These are phyloP conservation scores for Alternaria ethzedia DNA, from an alignment of 2,329 filamentous ascomycete species.

Conservation along the genomic window DNA sequence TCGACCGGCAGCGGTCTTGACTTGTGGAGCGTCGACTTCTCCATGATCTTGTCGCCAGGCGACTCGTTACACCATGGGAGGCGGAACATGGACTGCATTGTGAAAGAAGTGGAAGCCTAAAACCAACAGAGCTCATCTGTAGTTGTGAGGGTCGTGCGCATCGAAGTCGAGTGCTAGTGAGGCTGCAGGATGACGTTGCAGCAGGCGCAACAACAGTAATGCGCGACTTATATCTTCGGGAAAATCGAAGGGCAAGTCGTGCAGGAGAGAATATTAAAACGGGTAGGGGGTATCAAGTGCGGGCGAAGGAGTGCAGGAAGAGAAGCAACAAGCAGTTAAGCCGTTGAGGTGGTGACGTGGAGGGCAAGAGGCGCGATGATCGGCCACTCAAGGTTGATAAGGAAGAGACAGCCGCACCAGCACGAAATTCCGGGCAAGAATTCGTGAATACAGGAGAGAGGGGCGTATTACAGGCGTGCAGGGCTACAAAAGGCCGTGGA, in stretches of 20 bases:
- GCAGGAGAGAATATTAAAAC: slow-evolving; percentile 38
- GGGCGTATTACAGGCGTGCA: slow-evolving; percentile 31
- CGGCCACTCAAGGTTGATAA: slow-evolving; percentile 30
- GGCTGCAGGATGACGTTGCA: slow-evolving; percentile 42
- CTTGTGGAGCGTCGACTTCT: slow-evolving; percentile 51
- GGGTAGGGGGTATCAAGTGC: slow-evolving; percentile 37
- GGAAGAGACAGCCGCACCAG: slow-evolving; percentile 22
- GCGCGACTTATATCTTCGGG: slow-evolving; percentile 1
- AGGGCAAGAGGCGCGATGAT: slow-evolving; percentile 41
- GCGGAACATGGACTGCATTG: slow-evolving; percentile 60
- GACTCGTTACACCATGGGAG: slow-evolving; percentile 56
- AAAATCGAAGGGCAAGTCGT: slow-evolving; percentile 14
- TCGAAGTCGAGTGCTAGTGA: slow-evolving; percentile 33
- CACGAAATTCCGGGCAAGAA: slow-evolving; percentile 29
- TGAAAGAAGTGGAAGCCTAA: slow-evolving; percentile 45
- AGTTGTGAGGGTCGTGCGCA: slow-evolving; percentile 41
- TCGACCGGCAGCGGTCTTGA: slow-evolving; percentile 54
- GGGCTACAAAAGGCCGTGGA: slow-evolving; percentile 32
- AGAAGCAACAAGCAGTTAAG: slow-evolving; percentile 38
- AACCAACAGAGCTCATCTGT: slow-evolving; percentile 49
- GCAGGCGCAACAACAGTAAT: slow-evolving; percentile 24
- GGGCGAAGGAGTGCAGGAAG: slow-evolving; percentile 45
- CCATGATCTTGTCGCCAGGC: slow-evolving; percentile 52
- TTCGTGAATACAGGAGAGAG: slow-evolving; percentile 29
- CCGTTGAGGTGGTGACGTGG: slow-evolving; percentile 43